Evolutionary conservation across 495 filamentous ascomycete genomes (phyloP), one percentile per base, ranked within the genome.

Genomic region (Podospora comata): DNA sequence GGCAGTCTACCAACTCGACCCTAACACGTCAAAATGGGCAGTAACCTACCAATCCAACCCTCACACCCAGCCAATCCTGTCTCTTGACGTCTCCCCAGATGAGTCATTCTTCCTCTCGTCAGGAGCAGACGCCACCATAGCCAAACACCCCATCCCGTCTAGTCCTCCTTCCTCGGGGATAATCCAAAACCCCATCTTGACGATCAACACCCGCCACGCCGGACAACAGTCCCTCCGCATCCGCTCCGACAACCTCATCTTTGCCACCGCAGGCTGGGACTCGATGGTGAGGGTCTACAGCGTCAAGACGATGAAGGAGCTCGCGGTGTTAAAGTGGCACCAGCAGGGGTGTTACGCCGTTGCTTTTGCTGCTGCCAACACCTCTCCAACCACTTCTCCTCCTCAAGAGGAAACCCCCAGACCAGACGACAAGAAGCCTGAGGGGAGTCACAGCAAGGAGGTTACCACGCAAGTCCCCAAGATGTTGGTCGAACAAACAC

Each of bases 301-400:
- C 1, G 76, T 85, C 15, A 92, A 90, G 74, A 90, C 88, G 0
- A 85, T 97, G 85, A 90, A 89, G 72, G 94, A 98, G 79, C 73
- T 99, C 2, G 95, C 95, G 4, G 95, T 98, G 67, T 79, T 98
- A 70, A 97, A 96, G 79, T 98, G 96, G 95, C 94, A 97, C 77
- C 87, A 89, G 68, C 91, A 91, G 48, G 94, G 95, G 19, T 93
- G 90, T 71, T 97, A 96, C 80, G 86, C 91, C n/a, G 85, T 90
- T 60, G 90, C 88, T 20, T 97, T 97, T 82, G 89, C 91, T 2
- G 78, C 81, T 16, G 74, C 87, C 20, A 58, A 48, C 39, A 5
- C 9, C 39, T 11, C 39, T 48, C 39, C 34, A 6, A 1, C 11
- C 1, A 6, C 54, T 18, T 16, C 54, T 57, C 18, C 54, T 23